Percentiles rank a stretch among this genome's conserved stretches.
phyloP scores from a whole-genome alignment of 331 rosid species.

The Quercus tomentella region DNA sequence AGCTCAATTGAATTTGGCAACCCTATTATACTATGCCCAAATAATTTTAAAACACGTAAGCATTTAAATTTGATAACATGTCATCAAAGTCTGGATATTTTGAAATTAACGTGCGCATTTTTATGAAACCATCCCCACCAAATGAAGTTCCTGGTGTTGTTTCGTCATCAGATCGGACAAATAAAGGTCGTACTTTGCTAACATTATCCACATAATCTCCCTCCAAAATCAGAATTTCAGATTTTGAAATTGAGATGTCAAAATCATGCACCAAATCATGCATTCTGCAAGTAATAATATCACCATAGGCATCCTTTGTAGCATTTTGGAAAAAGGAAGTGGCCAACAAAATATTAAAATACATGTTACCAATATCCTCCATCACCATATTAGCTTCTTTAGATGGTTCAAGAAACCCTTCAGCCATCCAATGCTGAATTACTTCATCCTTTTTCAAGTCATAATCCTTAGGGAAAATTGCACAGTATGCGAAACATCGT shows the following conservation, averaged over 20 bases:
- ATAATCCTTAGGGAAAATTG: neutral
- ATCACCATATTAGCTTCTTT: neutral
- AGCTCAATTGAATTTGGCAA: no score
- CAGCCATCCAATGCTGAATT: neutral
- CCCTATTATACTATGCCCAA: accelerated
- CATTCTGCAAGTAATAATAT: neutral
- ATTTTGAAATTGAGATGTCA: neutral
- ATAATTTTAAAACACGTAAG: neutral
- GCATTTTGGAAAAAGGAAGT: neutral
- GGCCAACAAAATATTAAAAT: neutral
- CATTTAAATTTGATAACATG: no score
- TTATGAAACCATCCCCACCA: no score
- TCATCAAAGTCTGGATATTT: accelerated
- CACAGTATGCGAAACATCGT: neutral
- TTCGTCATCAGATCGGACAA: accelerated
- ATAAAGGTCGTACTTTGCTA: no score
- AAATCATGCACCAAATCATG: neutral
- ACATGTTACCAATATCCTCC: neutral
- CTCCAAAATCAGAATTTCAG: neutral
- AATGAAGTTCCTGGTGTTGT: no score
- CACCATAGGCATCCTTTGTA: neutral
- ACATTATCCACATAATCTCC: neutral
- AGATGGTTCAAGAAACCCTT: neutral
- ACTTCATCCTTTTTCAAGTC: neutral
- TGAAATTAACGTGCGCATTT: no score